Conservation (phyloP, 73 alveolate genomes). For the Halteria grandinella region DNA sequence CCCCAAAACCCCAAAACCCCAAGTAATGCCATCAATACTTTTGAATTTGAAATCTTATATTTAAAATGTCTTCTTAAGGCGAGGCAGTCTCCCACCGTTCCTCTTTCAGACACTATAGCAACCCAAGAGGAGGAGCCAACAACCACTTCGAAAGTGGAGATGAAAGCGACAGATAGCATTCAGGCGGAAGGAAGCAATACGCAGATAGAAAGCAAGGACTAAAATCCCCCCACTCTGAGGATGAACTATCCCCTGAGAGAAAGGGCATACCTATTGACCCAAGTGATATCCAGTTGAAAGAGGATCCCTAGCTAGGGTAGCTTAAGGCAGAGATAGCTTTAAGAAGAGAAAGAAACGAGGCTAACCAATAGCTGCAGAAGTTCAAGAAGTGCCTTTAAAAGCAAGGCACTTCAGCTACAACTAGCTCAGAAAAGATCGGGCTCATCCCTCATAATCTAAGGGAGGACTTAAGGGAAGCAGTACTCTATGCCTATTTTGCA, state of each 20-base stretch:
- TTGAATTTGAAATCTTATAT: no score
- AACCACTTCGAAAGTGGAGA: neutral
- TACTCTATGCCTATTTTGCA: constrained; percentile 39
- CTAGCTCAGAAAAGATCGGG: no score
- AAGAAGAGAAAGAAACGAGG: constrained; percentile 42
- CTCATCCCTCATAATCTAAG: no score
- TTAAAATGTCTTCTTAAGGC: no score
- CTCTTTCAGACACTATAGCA: no score
- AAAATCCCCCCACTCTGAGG: neutral
- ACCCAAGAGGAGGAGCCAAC: neutral
- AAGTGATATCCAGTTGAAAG: neutral
- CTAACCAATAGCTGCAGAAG: constrained; percentile 29
- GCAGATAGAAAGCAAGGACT: neutral
- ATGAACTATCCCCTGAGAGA: constrained; percentile 20
- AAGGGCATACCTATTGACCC: neutral
- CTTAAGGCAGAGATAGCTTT: constrained; percentile 10
- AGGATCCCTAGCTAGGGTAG: no score
- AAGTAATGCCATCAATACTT: no score
- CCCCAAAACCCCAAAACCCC: no score
- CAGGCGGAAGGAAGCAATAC: constrained; percentile 3
- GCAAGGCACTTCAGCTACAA: no score
- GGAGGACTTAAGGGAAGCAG: constrained; percentile 47
- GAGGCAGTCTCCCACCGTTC: no score
- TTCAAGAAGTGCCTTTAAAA: constrained; percentile 29
- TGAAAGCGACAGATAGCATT: no score